A percentile compares a stretch with the other conserved stretches of the same genome.
Conservation (phyloP, 2,329 filamentous ascomycete species). For the Cordyceps sp. region DNA sequence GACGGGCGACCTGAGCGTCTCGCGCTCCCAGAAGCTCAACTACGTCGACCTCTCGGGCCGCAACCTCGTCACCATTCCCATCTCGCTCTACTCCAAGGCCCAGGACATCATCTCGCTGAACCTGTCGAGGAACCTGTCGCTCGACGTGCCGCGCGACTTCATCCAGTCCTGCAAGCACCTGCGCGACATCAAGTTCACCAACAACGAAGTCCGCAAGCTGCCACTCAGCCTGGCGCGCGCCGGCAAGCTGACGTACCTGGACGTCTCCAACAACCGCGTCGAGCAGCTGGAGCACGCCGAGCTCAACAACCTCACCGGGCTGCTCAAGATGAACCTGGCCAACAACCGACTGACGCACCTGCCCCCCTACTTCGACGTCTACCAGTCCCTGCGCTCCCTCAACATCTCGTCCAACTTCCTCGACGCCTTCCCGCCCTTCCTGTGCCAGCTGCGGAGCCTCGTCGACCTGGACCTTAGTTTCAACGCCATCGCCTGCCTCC, state of each 20-base stretch:
- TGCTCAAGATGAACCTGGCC: conserved; percentile 81
- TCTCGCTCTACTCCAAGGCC: conserved; percentile 81
- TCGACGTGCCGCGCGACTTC: conserved; percentile 91
- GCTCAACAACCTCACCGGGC: conserved; percentile 53
- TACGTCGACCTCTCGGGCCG: conserved; percentile 83
- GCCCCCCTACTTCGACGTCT: conserved; percentile 68
- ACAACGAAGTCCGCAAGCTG: conserved; percentile 78
- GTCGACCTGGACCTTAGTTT: conserved; percentile 95
- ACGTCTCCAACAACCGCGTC: conserved; percentile 86
- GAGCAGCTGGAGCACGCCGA: conserved; percentile 78
- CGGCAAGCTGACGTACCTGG: conserved; percentile 67
- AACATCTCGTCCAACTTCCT: conserved; percentile 92
- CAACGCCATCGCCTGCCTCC: conserved; percentile 69
- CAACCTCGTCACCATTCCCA: conserved; percentile 88
- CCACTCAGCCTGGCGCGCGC: conserved; percentile 74
- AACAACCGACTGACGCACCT: conserved; percentile 78
- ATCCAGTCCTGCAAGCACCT: conserved; percentile 84
- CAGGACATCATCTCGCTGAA: conserved; percentile 90
- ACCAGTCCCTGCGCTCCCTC: conserved; percentile 61
- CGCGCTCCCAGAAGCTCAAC: conserved; percentile 76
- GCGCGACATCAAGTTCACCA: conserved; percentile 88
- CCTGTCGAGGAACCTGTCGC: conserved; percentile 75
- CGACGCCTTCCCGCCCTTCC: conserved; percentile 66
- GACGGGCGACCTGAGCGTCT: conserved; percentile 61
- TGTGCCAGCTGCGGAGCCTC: conserved; percentile 66